Evolutionary conservation across 768 basidiomycete genomes (phyloP), one percentile per base, ranked within the genome.

Genomic region (Cantharellus anzutake): DNA sequence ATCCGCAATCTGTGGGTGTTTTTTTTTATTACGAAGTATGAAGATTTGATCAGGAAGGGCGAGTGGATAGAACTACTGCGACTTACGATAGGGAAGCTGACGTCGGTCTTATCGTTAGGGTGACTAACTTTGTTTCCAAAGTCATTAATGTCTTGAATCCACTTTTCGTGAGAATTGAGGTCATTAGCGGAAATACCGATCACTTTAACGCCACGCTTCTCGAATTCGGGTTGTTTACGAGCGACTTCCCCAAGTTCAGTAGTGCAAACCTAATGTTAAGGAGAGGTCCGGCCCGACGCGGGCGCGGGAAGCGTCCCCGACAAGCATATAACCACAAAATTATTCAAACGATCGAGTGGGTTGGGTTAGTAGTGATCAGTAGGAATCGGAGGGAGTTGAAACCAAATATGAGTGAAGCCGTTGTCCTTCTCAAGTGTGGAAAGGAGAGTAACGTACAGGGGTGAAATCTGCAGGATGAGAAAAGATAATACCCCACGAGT

Each of bases 221-320:
- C 76, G 69, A 97, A 99, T 71, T 97, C 93, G 14, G 75, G 74
- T 7, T 80, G 78, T 61, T 88, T 86, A 63, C 89, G 83, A 56
- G 96, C 85, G 51, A 96, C 92, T 70, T 96, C 94, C 57, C 89
- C 92, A 42, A 98, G 84, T 74, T 98, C 96, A 59, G 96, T 99
- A 55, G 96, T 93, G 78, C 88, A 92, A 58, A 93, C 62, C 61
- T 62, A 38, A 29, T 29, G 20, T 42, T 35, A 57, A 34, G 29
- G n/a, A n/a, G 61, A 42, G 29, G 63, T 44, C 61, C 62, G 60
- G 63, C 39, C n/a, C 56, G 41, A 62, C 58, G 11, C 52, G 38
- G 11, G 14, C 11, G 38, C 14, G 35, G 7, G 44, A 48, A 11
- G 11, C 44, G 44, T 48, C 44, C 44, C 20, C 20, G 20, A 29